Evolutionary conservation across 306 rosid genomes (phyloP), one percentile per base, ranked within the genome.

Genomic region (Morella rubra): DNA sequence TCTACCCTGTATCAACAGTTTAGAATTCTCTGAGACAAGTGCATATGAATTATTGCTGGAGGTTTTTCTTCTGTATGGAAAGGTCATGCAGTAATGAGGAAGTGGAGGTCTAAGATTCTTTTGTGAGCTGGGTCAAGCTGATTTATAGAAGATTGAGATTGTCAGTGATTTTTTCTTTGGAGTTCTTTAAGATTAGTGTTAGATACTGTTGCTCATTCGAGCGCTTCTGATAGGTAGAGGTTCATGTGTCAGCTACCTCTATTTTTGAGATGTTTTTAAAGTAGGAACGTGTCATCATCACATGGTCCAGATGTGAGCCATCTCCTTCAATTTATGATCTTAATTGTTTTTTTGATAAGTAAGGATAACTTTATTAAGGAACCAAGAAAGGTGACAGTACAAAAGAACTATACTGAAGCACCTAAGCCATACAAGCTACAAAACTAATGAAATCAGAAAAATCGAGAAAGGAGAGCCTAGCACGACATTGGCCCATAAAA

Each of bases 131-230:
- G 68, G n/a, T 27, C 44, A 61, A 61, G 42, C n/a, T 61, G 19
- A 61, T 61, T 61, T 61, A 32, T 32, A 65, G 71, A 65, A 42
- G 22, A 65, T 65, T 65, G 50, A 18, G 71, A 44, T 65, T 65
- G 27, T 65, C 14, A 65, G 24, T 32, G 69, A 42, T n/a, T 14
- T 41, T 65, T 16, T 41, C 50, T 65, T 65, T 65, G 70, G 16
- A 22, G 65, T 9, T 59, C 65, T 22, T 24, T 59, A 12, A 59
- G 16, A 59, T 22, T 22, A 59, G 37, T 56, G 19, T 59, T 59
- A 4, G 8, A 59, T 59, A 11, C 10, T 20, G 27, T 24, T 11
- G 14, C 22, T 7, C 24, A 52, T 12, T 52, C 32, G 32, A 15
- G 56, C 15, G 56, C 56, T 52, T 52, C 56, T 52, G 19, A 16